These are phyloP conservation scores for Lolium rigidum DNA, from an alignment of 176 grass and related monocot species.

Conservation along the genomic window DNA sequence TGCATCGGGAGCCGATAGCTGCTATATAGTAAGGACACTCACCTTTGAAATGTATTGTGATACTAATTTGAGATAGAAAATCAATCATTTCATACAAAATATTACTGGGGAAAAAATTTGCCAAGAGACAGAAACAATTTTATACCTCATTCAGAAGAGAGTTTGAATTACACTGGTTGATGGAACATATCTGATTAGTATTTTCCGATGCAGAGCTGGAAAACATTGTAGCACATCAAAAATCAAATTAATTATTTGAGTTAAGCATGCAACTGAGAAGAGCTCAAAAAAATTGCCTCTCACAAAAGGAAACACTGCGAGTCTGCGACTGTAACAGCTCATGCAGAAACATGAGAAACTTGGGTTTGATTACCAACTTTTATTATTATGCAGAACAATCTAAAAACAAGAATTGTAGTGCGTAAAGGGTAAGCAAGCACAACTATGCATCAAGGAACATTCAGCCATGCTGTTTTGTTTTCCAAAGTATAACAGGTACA, in stretches of 20 bases:
- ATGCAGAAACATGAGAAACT: constrained; percentile 32
- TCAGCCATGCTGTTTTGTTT: neutral
- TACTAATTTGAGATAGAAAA: constrained; percentile 25
- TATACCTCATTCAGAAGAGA: constrained; percentile 97
- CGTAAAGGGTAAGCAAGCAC: neutral
- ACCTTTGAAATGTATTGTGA: constrained; percentile 15
- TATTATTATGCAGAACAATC: neutral
- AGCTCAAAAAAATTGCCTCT: constrained; percentile 26
- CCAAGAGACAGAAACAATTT: constrained; percentile 11
- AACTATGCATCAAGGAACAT: neutral
- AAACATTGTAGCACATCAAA: constrained; percentile 46
- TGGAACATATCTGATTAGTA: constrained; percentile 95
- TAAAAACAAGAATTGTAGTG: neutral
- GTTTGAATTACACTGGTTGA: constrained; percentile 86
- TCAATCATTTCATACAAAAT: constrained; percentile 24
- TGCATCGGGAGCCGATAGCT: constrained; percentile 19
- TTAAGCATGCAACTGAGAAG: constrained; percentile 40
- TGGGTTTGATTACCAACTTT: constrained; percentile 9
- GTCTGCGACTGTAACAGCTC: neutral
- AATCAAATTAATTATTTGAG: constrained; percentile 35
- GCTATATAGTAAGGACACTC: constrained; percentile 36
- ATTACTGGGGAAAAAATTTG: constrained; percentile 28
- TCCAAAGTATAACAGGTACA: neutral
- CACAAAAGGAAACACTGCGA: constrained; percentile 8
- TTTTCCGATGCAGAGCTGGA: constrained; percentile 76